Evolutionary conservation across 2,329 filamentous ascomycete genomes (phyloP), one percentile per base, ranked within the genome.

Genomic region (Verticillium nonalfalfae): DNA sequence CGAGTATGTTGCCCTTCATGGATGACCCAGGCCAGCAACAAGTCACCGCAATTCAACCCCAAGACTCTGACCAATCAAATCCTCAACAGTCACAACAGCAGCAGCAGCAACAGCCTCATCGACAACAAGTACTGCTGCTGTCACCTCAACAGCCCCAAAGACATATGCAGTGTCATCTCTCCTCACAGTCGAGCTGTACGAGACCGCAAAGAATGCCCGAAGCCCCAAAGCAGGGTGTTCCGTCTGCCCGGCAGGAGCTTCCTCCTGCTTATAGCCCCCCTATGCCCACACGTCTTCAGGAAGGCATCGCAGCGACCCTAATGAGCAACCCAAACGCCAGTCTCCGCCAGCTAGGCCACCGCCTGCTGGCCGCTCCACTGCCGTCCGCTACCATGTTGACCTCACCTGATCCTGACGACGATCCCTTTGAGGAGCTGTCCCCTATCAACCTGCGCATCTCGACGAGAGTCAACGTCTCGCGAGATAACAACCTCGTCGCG

Each of bases 271-370:
- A 67, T 34, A 60, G 60, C 11, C 61, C 65, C 1, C 36, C 62
- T 9, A 35, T 54, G 14, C 59, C 7, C 45, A 79, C 88, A 55
- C 90, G 91, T 57, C 75, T 83, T 31, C 80, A 94, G 88, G 73
- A 76, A 59, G 81, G 81, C 62, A 93, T 95, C 0, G 92, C 58
- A 7, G 14, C 60, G 10, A 56, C n/a, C 3, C 36, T 61, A 35
- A 15, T 58, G 1, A 52, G 38, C 50, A 54, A 45, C 60, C 40
- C 35, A 9, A 7, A 9, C 45, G 4, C 39, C 52, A 14, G 35
- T 52, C 38, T 13, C 7, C 21, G 52, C 10, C 14, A 57, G 34
- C 50, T 59, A 4, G 57, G 15, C 21, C 39, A 59, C 13, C 26
- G 33, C 5, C 26, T 59, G 26, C 39, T 26, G 1, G 13, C 31